phyloP scores from a whole-genome alignment of 139 green algal genomes.

The Pycnococcus provasolii region DNA sequence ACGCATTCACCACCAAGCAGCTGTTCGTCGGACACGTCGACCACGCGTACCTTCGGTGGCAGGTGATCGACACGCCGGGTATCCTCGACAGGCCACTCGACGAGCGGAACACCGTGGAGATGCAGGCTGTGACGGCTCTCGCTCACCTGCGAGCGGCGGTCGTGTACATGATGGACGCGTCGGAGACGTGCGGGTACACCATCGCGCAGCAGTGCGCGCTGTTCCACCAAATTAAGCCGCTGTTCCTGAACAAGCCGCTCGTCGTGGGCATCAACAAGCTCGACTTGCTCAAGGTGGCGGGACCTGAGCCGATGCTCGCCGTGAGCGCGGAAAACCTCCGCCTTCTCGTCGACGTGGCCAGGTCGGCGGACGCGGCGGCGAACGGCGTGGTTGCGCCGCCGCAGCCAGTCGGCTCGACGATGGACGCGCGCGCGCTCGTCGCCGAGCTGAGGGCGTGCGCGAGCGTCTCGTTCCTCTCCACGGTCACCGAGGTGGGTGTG shows the following conservation, averaged over 20 bases:
- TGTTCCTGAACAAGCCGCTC: slow-evolving; percentile 98
- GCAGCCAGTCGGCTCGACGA: slow-evolving; percentile 9
- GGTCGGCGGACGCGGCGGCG: too few species aligned
- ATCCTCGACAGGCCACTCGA: slow-evolving; percentile 96
- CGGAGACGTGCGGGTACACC: slow-evolving; percentile 86
- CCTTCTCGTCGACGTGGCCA: neutral
- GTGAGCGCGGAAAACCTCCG: too few species aligned
- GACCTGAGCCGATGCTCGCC: too few species aligned
- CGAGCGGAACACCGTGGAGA: slow-evolving; percentile 98
- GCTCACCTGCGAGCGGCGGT: slow-evolving; percentile 92
- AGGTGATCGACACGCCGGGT: slow-evolving; percentile 96
- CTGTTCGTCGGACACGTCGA: slow-evolving; percentile 97
- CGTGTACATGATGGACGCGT: slow-evolving; percentile 94
- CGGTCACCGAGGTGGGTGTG: slow-evolving; percentile 82
- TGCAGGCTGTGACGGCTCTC: slow-evolving; percentile 79
- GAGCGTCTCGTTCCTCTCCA: slow-evolving; percentile 33
- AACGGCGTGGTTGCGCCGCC: too few species aligned
- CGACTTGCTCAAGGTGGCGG: slow-evolving; percentile 42
- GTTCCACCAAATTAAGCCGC: slow-evolving; percentile 94
- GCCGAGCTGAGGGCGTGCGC: slow-evolving; percentile 55
- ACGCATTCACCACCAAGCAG: slow-evolving; percentile 91
- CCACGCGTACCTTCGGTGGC: slow-evolving; percentile 95
- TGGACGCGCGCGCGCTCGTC: slow-evolving; percentile 54
- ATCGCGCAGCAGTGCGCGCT: slow-evolving; percentile 86
- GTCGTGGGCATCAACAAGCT: slow-evolving; percentile 94